These are phyloP conservation scores for Tetracladium setigerum DNA, from an alignment of 495 filamentous ascomycete species.

Conservation along the genomic window DNA sequence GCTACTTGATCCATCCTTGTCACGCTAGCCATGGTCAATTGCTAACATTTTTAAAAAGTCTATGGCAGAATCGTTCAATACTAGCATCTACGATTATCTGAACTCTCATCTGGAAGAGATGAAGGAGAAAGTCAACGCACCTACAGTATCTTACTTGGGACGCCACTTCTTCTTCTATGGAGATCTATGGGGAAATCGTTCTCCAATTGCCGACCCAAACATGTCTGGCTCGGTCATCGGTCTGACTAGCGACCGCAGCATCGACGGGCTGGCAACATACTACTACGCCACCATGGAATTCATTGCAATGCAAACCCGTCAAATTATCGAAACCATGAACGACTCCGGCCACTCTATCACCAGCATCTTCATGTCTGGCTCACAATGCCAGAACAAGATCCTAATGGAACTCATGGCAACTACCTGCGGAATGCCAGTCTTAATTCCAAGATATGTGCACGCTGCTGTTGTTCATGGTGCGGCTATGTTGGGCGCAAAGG, in stretches of 20 bases:
- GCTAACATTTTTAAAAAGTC: too few relatives aligned
- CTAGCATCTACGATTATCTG: slow-evolving; percentile 88
- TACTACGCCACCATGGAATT: slow-evolving; percentile 97
- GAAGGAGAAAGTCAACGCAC: slow-evolving; percentile 55
- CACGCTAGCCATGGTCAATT: too few relatives aligned
- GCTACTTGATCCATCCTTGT: too few relatives aligned
- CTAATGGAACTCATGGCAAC: slow-evolving; percentile 87
- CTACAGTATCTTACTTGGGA: slow-evolving; percentile 71
- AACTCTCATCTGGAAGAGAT: slow-evolving; percentile 82
- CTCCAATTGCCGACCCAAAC: slow-evolving; percentile 80
- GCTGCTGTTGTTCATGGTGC: slow-evolving; percentile 96
- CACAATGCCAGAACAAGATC: slow-evolving; percentile 91
- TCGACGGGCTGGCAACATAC: slow-evolving; percentile 79
- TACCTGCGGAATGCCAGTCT: slow-evolving; percentile 81
- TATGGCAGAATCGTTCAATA: slow-evolving; percentile 66
- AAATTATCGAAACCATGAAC: slow-evolving; percentile 94
- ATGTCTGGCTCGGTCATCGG: slow-evolving; percentile 89
- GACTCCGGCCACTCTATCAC: slow-evolving; percentile 70
- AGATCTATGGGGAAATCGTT: slow-evolving; percentile 95
- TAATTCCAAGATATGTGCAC: slow-evolving; percentile 86
- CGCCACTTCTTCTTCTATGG: slow-evolving; percentile 98
- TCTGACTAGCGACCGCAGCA: slow-evolving; percentile 71
- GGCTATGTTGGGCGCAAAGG: slow-evolving; percentile 95
- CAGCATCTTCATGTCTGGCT: slow-evolving; percentile 97
- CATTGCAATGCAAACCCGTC: slow-evolving; percentile 90